Evolutionary conservation across 1,284 basidiomycete genomes (phyloP).

Genomic region (Boletus sp.): DNA sequence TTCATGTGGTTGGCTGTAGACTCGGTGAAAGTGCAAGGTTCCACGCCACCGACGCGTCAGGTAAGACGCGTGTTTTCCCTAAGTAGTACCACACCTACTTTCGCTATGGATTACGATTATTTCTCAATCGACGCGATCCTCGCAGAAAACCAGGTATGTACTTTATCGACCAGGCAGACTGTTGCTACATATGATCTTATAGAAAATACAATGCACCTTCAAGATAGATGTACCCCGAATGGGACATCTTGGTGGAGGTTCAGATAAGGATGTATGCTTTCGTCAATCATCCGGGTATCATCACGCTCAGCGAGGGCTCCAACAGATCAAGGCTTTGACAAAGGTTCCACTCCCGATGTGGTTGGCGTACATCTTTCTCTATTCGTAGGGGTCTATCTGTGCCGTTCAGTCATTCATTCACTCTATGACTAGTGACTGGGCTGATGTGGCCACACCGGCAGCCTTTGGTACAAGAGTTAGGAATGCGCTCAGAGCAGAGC

Average conservation of each 20-base stretch:
- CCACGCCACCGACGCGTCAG: conserved; percentile 28
- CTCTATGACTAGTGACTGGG: conserved; percentile 59
- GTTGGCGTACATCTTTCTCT: conserved; percentile 80
- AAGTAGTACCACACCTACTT: neutral
- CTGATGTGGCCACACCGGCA: conserved; percentile 78
- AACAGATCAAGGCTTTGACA: conserved; percentile 63
- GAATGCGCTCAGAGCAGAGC: conserved; percentile 83
- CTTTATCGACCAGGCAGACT: neutral
- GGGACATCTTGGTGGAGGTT: conserved; percentile 83
- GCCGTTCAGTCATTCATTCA: neutral
- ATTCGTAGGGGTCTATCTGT: conserved; percentile 56
- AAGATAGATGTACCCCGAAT: conserved; percentile 81
- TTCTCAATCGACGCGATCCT: conserved; percentile 86
- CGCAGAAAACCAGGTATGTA: conserved; percentile 79
- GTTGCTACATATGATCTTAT: neutral
- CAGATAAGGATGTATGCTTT: conserved; percentile 69
- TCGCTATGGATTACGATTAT: conserved; percentile 79
- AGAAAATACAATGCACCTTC: conserved; percentile 92
- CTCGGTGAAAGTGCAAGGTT: neutral
- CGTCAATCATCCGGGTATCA: conserved; percentile 3
- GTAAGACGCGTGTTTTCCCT: neutral
- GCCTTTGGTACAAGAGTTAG: conserved; percentile 75
- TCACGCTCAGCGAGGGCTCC: conserved; percentile 6
- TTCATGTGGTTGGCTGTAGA: conserved; percentile 23
- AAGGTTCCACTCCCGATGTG: conserved; percentile 84